Conservation (phyloP, 768 basidiomycete genomes). For the Russula emetica region DNA sequence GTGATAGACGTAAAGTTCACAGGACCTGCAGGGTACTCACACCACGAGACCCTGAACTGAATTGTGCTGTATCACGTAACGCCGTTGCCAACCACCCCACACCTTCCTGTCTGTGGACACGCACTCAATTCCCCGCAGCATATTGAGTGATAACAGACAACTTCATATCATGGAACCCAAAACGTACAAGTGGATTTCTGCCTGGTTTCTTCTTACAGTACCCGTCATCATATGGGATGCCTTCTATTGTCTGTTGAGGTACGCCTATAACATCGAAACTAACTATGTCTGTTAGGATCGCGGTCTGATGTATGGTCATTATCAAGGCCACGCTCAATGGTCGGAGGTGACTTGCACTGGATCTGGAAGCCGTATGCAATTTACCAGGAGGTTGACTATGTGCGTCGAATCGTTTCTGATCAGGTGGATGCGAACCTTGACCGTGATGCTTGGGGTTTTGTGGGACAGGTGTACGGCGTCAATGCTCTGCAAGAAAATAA, state of each 20-base stretch:
- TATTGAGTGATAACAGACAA: neutral
- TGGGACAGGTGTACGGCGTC: constrained; percentile 63
- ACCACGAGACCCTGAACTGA: too few species aligned
- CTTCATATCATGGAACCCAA: constrained; percentile 30
- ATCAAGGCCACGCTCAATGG: constrained; percentile 76
- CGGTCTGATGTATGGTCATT: constrained; percentile 1
- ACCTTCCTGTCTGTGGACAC: neutral
- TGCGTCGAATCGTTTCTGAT: constrained; percentile 31
- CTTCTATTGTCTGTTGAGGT: constrained; percentile 79
- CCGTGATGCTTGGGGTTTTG: neutral
- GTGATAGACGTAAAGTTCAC: too few species aligned
- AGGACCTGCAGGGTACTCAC: too few species aligned
- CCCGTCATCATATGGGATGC: constrained; percentile 77
- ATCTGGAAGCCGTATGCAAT: constrained; percentile 81
- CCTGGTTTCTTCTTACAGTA: constrained; percentile 49
- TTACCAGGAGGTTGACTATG: constrained; percentile 62
- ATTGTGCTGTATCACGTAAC: neutral
- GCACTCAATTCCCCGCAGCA: neutral
- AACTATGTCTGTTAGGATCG: neutral
- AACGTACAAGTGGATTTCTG: constrained; percentile 30
- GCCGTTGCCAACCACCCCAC: neutral
- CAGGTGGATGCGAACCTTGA: neutral
- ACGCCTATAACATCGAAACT: constrained; percentile 32
- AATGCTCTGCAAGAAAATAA: constrained; percentile 57
- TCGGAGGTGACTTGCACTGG: constrained; percentile 87